These are phyloP conservation scores for Styphnolobium japonicum DNA, from an alignment of 306 rosid species.

Conservation along the genomic window DNA sequence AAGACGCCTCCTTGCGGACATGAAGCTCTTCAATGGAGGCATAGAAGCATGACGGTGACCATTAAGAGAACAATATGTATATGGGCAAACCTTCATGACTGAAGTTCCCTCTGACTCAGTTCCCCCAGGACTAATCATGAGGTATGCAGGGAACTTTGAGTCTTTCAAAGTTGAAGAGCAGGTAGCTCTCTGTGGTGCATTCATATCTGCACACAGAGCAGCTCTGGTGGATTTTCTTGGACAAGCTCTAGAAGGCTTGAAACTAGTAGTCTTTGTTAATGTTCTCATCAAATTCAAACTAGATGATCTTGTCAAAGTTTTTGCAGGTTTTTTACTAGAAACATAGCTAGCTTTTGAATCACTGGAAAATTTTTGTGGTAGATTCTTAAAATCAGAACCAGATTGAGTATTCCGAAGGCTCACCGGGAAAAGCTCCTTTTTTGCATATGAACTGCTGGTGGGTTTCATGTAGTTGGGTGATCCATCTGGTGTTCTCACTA, in stretches of 20 bases:
- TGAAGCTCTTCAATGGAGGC: conserved; percentile 80
- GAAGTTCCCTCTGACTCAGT: conserved; percentile 85
- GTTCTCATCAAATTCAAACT: conserved; percentile 64
- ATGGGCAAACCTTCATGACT: conserved; percentile 77
- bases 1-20: conserved; percentile 64
- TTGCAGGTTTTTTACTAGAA: conserved; percentile 44
- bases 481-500: conserved; percentile 34
- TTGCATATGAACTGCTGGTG: conserved; percentile 87
- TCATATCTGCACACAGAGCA: conserved; percentile 46
- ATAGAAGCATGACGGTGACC: conserved; percentile 69
- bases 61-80: conserved; percentile 86
- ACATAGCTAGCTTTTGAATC: conserved; percentile 35
- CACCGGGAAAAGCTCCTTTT: conserved; percentile 66
- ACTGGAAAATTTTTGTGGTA: conserved; percentile 25
- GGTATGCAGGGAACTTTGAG: conserved; percentile 68
- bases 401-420: conserved; percentile 46
- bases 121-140: conserved; percentile 64
- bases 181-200: conserved; percentile 58
- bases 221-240: conserved; percentile 53
- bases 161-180: conserved; percentile 90
- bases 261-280: conserved; percentile 68
- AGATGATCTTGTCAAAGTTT: conserved; percentile 42
- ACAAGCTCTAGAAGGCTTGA: conserved; percentile 56
- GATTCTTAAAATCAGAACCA: conserved; percentile 37
- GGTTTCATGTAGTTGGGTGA: conserved; percentile 97